Evolutionary conservation across 176 grass and related monocot genomes (phyloP), one percentile per base, ranked within the genome.

Genomic region (Eleusine coracana): DNA sequence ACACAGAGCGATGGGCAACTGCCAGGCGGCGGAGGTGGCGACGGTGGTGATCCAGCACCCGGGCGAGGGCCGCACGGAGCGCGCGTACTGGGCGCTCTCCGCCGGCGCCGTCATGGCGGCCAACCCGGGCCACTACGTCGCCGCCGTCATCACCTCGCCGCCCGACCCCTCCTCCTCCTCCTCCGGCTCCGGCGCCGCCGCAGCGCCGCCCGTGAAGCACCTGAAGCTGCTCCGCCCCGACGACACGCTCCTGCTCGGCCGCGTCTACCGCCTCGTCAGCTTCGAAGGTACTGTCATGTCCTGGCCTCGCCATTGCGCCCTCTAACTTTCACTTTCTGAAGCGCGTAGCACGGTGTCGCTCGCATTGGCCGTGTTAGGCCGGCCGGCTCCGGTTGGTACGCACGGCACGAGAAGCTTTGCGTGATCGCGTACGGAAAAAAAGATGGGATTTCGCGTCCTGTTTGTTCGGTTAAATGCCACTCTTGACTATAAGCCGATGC

Each of bases 191-290:
- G 73, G 14, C 16, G 31, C n/a, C 9, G 39, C 25, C 28, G 11
- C 10, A 25, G 20, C 68, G 40, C 44, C 66, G 38, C 59, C 92
- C 10, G 83, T 94, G 10, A 92, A 92, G 93, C 89, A 93, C 82
- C 93, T 99, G 38, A 99, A 99, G 89, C 73, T 99, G 58, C 96
- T 99, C 87, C 91, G 96, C 50, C 96, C 96, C 11, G 91, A 99
- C 71, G 96, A 99, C 73, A 96, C 88, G 21, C 91, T 99, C 66
- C 51, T 87, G 40, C 82, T 98, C 76, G 91, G 91, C 89, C 87
- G 84, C 88, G 91, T 92, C 85, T 95, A 98, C 80, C 91, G 91
- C 83, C 96, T 98, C 49, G 91, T 98, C 85, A 95, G 89, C 91
- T 98, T 98, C 83, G 91, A 98, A 95, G 92, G 96, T 98, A 77